phyloP scores from a whole-genome alignment of 169 alveolate genomes.

The Eimeria sp. region DNA sequence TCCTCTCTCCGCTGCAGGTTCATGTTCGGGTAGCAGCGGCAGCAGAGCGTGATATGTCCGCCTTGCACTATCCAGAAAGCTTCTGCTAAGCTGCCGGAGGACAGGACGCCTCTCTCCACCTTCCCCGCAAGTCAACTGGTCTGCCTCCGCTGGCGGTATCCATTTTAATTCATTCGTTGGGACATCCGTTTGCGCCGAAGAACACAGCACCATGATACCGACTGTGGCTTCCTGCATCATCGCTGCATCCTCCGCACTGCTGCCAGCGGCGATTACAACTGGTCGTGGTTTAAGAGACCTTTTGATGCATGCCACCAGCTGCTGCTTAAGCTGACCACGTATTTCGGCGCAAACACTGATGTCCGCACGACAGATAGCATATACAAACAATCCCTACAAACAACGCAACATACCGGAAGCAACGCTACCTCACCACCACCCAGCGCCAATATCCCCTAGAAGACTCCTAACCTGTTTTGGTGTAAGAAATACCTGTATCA shows the following conservation, averaged over 20 bases:
- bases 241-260: constrained; percentile 68
- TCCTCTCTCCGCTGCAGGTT: constrained; percentile 9
- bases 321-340: constrained; percentile 57
- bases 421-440: background rate
- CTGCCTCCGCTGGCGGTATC: background rate
- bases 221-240: constrained; percentile 71
- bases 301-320: constrained; percentile 61
- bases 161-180: background rate
- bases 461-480: background rate
- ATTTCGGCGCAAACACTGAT: constrained; percentile 59
- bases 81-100: constrained; percentile 9
- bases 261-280: constrained; percentile 58
- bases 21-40: constrained; percentile 39
- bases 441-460: background rate
- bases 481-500: background rate
- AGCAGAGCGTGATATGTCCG: constrained; percentile 2
- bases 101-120: background rate
- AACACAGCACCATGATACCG: constrained; percentile 31
- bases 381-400: constrained; percentile 42
- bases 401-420: background rate
- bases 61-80: constrained; percentile 16
- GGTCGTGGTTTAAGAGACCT: constrained; percentile 56
- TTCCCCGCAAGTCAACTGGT: background rate
- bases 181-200: background rate
- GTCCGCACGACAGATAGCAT: constrained; percentile 60